Evolutionary conservation across 306 rosid genomes (phyloP).

Genomic region (Abrus precatorius): DNA sequence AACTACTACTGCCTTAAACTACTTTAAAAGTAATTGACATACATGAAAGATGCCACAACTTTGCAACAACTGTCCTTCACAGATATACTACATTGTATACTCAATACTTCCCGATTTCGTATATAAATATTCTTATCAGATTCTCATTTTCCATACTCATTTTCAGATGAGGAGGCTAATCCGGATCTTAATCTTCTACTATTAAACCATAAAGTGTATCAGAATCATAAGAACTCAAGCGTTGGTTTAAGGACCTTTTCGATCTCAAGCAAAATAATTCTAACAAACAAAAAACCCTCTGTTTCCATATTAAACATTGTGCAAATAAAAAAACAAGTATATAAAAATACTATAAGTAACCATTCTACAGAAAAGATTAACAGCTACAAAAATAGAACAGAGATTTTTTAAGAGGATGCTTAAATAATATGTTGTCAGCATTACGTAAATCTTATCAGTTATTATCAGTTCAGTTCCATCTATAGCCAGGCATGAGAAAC

Average conservation of each 20-base stretch:
- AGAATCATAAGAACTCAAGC: not conserved
- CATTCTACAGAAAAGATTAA: slow-evolving; percentile 2
- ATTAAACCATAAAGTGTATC: not conserved
- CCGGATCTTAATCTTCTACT: slow-evolving; percentile 8
- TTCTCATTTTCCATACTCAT: slow-evolving; percentile 4
- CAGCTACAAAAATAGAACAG: slow-evolving; percentile 24
- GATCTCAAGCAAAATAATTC: not conserved
- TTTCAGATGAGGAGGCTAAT: slow-evolving; percentile 14
- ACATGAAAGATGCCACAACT: not conserved
- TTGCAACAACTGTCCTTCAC: slow-evolving; percentile 21
- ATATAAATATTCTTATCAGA: slow-evolving; percentile 6
- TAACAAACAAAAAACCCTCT: not conserved
- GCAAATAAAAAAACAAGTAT: slow-evolving; percentile 6
- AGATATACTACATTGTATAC: not conserved
- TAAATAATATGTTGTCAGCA: slow-evolving; percentile 11
- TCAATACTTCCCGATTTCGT: not conserved
- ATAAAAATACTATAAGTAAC: slow-evolving; percentile 9
- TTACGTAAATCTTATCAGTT: slow-evolving; percentile 13
- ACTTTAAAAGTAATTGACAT: slow-evolving; percentile 8
- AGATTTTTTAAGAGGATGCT: slow-evolving; percentile 5
- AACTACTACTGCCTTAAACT: slow-evolving; percentile 1
- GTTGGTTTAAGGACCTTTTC: slow-evolving; percentile 7
- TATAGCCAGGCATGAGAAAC: slow-evolving; percentile 30
- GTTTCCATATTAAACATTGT: not conserved
- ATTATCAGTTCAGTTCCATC: slow-evolving; percentile 5